Evolutionary conservation across 352 stramenopile genomes (phyloP).

Genomic region (Phytopythium oedochilum): DNA sequence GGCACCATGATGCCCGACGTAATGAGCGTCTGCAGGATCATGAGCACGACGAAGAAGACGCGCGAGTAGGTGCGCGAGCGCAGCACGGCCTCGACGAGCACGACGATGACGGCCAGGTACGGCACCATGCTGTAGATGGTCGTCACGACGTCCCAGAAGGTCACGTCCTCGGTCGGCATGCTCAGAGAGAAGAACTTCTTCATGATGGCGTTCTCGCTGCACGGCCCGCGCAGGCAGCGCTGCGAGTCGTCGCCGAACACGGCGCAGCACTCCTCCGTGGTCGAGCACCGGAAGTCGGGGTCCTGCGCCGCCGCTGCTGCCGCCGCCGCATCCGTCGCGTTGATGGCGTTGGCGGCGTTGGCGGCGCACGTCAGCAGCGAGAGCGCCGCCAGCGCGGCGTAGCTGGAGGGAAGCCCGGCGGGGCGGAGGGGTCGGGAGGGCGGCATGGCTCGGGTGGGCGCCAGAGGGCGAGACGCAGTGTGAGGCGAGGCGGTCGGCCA

Average conservation of each 20-base stretch:
- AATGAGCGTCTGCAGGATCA: conserved; percentile 28
- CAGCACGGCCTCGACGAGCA: conserved; percentile 29
- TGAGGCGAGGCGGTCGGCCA: background rate
- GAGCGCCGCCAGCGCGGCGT: background rate
- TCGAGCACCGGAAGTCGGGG: conserved; percentile 22
- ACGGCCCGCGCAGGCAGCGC: conserved; percentile 34
- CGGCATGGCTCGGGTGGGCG: background rate
- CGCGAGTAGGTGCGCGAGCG: conserved; percentile 31
- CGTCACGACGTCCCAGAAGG: conserved; percentile 37
- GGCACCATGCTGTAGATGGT: conserved; percentile 43
- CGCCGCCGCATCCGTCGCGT: too few relatives aligned
- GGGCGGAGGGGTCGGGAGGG: background rate
- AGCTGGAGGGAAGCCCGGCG: too few relatives aligned
- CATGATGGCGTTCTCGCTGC: conserved; percentile 29
- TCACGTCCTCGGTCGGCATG: conserved; percentile 29
- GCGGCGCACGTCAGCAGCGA: background rate
- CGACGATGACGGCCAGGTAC: conserved; percentile 32
- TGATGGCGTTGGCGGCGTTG: background rate
- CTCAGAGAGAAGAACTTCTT: conserved; percentile 49
- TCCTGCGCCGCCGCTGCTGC: conserved; percentile 8
- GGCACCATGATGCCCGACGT: conserved; percentile 36
- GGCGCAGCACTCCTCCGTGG: conserved; percentile 33
- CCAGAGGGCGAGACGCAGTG: background rate
- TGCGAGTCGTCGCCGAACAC: conserved; percentile 34
- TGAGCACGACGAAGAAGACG: conserved; percentile 31